Percentiles rank a stretch among this genome's conserved stretches.
These are phyloP conservation scores for Thermomyces lanuginosus DNA, from an alignment of 2,329 filamentous ascomycete genomes.

Conservation along the genomic window DNA sequence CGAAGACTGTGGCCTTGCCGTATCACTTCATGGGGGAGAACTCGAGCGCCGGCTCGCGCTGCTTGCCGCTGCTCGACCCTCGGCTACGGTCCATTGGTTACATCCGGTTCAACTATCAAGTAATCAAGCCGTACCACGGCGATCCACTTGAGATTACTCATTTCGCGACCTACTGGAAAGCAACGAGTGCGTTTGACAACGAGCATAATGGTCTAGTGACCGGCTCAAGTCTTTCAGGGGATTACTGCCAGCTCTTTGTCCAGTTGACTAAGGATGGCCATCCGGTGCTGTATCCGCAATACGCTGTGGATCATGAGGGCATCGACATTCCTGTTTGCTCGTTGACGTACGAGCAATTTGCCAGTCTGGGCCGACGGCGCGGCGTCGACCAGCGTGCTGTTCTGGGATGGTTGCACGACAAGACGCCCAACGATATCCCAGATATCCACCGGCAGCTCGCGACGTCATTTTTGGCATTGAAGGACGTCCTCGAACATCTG, in stretches of 20 bases:
- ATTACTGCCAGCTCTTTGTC: conserved; percentile 81
- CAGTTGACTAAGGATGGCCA: conserved; percentile 79
- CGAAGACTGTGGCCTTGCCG: conserved; percentile 81
- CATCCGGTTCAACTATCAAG: conserved; percentile 84
- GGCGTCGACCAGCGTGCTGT: conserved; percentile 14
- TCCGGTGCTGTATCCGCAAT: conserved; percentile 73
- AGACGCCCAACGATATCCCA: conserved; percentile 33
- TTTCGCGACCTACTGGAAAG: conserved; percentile 98
- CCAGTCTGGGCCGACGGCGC: conserved; percentile 27
- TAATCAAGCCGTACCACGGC: conserved; percentile 89
- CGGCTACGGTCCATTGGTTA: conserved; percentile 81
- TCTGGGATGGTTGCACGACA: conserved; percentile 16
- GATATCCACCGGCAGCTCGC: conserved; percentile 57
- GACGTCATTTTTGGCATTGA: conserved; percentile 60
- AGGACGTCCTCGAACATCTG: conserved; percentile 58
- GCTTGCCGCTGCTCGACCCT: conserved; percentile 81
- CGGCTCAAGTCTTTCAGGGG: conserved; percentile 86
- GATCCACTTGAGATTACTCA: conserved; percentile 91
- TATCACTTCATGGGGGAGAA: conserved; percentile 63
- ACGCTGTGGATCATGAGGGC: conserved; percentile 59
- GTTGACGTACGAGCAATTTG: conserved; percentile 48
- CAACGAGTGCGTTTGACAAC: conserved; percentile 79
- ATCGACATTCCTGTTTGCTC: conserved; percentile 70
- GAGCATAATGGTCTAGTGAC: conserved; percentile 78
- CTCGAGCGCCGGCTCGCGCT: conserved; percentile 64